These are phyloP conservation scores for Wilhelminamyces savonicus DNA, from an alignment of 805 yeast species.

Conservation along the genomic window DNA sequence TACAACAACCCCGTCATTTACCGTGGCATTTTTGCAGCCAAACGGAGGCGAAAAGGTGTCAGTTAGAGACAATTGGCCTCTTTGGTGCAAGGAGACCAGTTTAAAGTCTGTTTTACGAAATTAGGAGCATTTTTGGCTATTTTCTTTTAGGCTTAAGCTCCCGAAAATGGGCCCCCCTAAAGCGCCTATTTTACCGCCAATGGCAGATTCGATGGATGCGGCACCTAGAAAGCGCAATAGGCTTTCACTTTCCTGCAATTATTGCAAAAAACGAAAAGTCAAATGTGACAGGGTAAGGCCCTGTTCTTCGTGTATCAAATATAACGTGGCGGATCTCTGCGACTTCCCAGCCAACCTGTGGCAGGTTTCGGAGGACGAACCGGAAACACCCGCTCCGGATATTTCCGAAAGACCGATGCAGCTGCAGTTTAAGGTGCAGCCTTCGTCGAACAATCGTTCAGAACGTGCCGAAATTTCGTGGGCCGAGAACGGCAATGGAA, in stretches of 20 bases:
- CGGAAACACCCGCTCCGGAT: constrained; percentile 1
- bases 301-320: constrained; percentile 25
- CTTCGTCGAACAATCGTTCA: background rate
- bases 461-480: background rate
- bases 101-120: too few species aligned
- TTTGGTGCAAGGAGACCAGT: too few species aligned
- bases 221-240: constrained; percentile 16
- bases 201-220: background rate
- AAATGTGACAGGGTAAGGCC: constrained; percentile 33
- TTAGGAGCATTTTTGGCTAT: too few species aligned
- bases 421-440: constrained; percentile 1
- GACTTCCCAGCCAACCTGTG: constrained; percentile 15
- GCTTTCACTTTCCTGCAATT: constrained; percentile 26
- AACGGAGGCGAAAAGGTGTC: background rate
- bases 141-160: too few species aligned
- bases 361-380: background rate
- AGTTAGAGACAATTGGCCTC: background rate
- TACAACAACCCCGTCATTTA: too few species aligned
- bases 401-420: constrained; percentile 1
- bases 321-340: constrained; percentile 17
- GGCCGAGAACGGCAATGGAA: too few species aligned
- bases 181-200: background rate
- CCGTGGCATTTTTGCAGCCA: background rate
- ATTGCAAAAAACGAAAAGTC: constrained; percentile 30
- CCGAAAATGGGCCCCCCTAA: background rate